Evolutionary conservation across 768 basidiomycete species (phyloP).

Genomic region (Boletus rubescentipes): DNA sequence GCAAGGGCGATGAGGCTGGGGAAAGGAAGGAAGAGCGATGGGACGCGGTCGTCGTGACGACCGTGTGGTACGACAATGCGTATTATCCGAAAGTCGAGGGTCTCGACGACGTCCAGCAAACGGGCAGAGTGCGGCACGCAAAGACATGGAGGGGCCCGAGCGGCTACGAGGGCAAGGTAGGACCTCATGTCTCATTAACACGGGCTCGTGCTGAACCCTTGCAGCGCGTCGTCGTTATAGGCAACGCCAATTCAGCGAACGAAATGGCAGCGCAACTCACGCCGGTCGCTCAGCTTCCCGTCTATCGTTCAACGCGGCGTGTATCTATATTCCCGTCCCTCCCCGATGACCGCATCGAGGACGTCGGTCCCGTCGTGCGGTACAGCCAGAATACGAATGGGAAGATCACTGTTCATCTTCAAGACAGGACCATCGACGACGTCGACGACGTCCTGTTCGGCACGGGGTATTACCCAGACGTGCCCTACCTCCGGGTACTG

Average conservation of each 20-base stretch:
- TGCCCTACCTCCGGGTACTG: constrained; percentile 41
- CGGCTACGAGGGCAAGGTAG: constrained; percentile 36
- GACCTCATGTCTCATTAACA: neutral
- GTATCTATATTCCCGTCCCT: constrained; percentile 43
- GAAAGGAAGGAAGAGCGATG: constrained; percentile 37
- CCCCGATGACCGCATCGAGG: constrained; percentile 42
- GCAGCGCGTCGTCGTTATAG: constrained; percentile 47
- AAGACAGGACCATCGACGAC: constrained; percentile 37
- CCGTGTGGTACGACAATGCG: constrained; percentile 46
- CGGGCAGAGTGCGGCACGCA: constrained; percentile 42
- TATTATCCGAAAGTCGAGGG: constrained; percentile 46
- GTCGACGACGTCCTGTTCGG: constrained; percentile 46
- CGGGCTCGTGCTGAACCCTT: neutral
- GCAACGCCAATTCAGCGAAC: constrained; percentile 53
- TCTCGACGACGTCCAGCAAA: constrained; percentile 35
- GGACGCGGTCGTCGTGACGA: constrained; percentile 51
- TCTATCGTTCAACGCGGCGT: constrained; percentile 48
- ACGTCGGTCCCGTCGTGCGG: constrained; percentile 40
- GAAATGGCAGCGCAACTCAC: constrained; percentile 50
- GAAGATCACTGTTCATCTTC: constrained; percentile 37
- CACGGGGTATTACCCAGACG: constrained; percentile 46
- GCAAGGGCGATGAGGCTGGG: constrained; percentile 15
- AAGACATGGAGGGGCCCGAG: constrained; percentile 42
- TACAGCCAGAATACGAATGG: constrained; percentile 24
- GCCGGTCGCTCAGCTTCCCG: constrained; percentile 37